A percentile compares a stretch with the other conserved stretches of the same genome.
Evolutionary conservation across 2,329 filamentous ascomycete species (phyloP).

Genomic region (Penicillium capsulatum): DNA sequence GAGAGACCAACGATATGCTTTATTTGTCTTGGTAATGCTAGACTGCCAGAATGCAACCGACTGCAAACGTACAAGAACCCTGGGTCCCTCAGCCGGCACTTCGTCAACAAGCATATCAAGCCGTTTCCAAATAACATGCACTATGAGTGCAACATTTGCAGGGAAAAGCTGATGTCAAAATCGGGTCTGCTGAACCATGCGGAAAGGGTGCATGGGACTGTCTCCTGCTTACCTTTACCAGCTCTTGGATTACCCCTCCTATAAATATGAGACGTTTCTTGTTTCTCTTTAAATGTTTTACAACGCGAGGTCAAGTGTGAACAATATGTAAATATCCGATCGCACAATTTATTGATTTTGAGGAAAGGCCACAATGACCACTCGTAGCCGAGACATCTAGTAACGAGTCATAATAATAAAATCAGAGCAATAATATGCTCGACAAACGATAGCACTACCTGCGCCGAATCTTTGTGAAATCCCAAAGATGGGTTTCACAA

Average conservation of each 20-base stretch:
- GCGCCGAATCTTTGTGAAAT: not conserved
- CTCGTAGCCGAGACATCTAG: conserved; percentile 6
- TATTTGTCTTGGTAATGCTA: conserved; percentile 17
- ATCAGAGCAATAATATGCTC: conserved; percentile 22
- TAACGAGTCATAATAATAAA: conserved; percentile 27
- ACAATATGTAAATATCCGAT: too few species aligned
- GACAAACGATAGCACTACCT: conserved; percentile 7
- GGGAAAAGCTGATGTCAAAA: conserved; percentile 14
- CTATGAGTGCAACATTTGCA: conserved; percentile 18
- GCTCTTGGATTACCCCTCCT: conserved; percentile 10
- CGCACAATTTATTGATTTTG: conserved; percentile 6
- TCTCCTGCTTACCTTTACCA: conserved; percentile 11
- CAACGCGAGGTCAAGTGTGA: not conserved
- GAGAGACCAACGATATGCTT: conserved; percentile 22
- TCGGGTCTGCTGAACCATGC: conserved; percentile 18
- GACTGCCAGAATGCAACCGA: conserved; percentile 12
- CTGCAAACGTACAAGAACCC: conserved; percentile 14
- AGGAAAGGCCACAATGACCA: conserved; percentile 1
- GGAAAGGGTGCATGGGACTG: conserved; percentile 14
- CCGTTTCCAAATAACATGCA: conserved; percentile 16
- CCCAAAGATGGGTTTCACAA: too few species aligned
- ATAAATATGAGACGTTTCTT: conserved; percentile 1
- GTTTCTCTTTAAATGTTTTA: not conserved
- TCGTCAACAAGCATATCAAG: conserved; percentile 20
- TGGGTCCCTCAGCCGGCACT: conserved; percentile 22